Conservation (phyloP, 768 basidiomycete genomes). For the Boletus vermiculosoides region DNA sequence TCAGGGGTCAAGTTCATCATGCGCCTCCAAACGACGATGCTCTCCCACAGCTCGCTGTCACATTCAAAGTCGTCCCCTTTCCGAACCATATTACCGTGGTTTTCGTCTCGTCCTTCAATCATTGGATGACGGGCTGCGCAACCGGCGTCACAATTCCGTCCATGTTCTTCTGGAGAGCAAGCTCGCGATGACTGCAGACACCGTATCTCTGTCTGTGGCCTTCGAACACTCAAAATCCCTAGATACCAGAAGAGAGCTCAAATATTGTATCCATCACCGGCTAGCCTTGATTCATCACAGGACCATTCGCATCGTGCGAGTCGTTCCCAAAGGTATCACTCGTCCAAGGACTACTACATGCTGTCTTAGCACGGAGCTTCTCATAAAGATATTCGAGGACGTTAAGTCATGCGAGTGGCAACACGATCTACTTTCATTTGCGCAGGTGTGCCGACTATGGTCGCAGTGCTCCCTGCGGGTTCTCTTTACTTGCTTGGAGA, state of each 20-base stretch:
- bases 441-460: constrained; percentile 12
- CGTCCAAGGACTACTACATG: background rate
- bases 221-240: background rate
- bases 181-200: background rate
- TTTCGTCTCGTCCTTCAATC: background rate
- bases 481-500: background rate
- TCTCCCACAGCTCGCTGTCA: background rate
- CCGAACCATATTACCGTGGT: background rate
- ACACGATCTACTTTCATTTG: constrained; percentile 1
- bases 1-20: background rate
- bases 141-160: background rate
- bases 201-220: background rate
- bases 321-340: background rate
- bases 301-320: background rate
- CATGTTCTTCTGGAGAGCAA: background rate
- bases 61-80: background rate
- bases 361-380: background rate
- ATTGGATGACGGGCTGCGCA: no score
- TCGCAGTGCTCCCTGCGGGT: background rate
- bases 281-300: background rate
- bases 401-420: background rate
- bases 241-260: background rate
- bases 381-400: background rate
- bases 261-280: background rate
- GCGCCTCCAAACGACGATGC: background rate